These are phyloP conservation scores for Uronychia setigera DNA, from an alignment of 73 alveolate genomes.

Conservation along the genomic window DNA sequence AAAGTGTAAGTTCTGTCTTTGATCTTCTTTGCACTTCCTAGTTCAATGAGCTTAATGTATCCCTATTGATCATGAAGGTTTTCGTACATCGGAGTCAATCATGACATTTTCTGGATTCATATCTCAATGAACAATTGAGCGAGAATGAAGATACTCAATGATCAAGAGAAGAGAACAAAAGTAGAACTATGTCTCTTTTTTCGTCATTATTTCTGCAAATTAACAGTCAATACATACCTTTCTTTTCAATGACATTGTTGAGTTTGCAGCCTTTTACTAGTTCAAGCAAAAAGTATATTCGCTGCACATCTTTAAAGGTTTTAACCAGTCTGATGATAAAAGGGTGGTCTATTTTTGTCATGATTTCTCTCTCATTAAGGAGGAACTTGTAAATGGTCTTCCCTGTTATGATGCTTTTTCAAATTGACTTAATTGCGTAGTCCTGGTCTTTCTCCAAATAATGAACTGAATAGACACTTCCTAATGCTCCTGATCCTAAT, in stretches of 20 bases:
- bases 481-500: conserved; percentile 81
- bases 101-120: conserved; percentile 83
- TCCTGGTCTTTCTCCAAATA: conserved; percentile 44
- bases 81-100: conserved; percentile 43
- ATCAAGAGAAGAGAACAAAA: conserved; percentile 71
- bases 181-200: conserved; percentile 70
- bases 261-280: conserved; percentile 56
- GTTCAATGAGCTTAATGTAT: conserved; percentile 68
- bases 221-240: conserved; percentile 57
- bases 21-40: conserved; percentile 78
- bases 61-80: conserved; percentile 29
- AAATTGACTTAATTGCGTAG: conserved; percentile 75
- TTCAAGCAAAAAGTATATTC: conserved; percentile 78
- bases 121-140: conserved; percentile 76
- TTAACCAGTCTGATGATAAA: conserved; percentile 77
- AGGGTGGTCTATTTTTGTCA: conserved; percentile 83
- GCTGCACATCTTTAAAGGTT: conserved; percentile 68
- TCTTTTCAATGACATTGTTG: conserved; percentile 46
- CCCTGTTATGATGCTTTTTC: conserved; percentile 1
- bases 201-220: conserved; percentile 56
- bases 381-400: conserved; percentile 26
- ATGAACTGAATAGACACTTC: conserved; percentile 72
- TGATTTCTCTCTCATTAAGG: conserved; percentile 62
- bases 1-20: conserved; percentile 73
- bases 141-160: conserved; percentile 74